phyloP scores from a whole-genome alignment of 2,329 filamentous ascomycete species.

The Microdochium paspali region DNA sequence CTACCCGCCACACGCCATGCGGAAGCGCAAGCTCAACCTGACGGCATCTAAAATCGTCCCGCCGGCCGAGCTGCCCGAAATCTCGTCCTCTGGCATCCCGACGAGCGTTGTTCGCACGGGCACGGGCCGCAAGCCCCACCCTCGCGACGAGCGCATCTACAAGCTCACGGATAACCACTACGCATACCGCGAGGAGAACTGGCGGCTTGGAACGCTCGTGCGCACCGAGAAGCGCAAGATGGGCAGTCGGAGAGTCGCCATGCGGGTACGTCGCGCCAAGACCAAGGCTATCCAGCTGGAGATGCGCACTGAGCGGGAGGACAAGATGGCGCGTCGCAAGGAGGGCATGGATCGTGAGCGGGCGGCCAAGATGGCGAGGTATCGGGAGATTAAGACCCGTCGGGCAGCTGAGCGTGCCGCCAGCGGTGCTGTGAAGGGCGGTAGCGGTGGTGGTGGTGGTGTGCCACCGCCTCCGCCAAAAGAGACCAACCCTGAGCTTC shows the following conservation, averaged over 20 bases:
- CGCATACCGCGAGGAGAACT: conserved; percentile 52
- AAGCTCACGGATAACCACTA: conserved; percentile 37
- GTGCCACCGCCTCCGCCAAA: not conserved
- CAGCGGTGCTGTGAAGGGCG: not conserved
- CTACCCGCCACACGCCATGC: conserved; percentile 61
- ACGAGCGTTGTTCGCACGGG: conserved; percentile 30
- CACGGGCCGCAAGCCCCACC: conserved; percentile 15
- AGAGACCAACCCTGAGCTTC: not conserved
- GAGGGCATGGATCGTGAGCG: conserved; percentile 17
- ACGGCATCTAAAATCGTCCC: conserved; percentile 38
- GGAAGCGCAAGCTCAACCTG: conserved; percentile 69
- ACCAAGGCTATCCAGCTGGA: conserved; percentile 16
- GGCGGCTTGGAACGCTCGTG: conserved; percentile 45
- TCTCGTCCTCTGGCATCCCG: conserved; percentile 42
- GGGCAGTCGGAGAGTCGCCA: conserved; percentile 34
- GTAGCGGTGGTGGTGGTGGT: not conserved
- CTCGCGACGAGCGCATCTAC: conserved; percentile 35
- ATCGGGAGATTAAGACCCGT: conserved; percentile 13
- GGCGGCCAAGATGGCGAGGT: conserved; percentile 9
- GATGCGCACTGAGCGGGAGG: conserved; percentile 18
- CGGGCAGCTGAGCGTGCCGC: conserved; percentile 5
- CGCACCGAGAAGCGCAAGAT: conserved; percentile 35
- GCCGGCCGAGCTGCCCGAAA: conserved; percentile 19
- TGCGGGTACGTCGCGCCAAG: conserved; percentile 37
- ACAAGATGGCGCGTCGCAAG: conserved; percentile 19